Evolutionary conservation across 106 monocot species (phyloP), one percentile per base, ranked within the genome.

Genomic region (Dendrobium chrysotoxum): DNA sequence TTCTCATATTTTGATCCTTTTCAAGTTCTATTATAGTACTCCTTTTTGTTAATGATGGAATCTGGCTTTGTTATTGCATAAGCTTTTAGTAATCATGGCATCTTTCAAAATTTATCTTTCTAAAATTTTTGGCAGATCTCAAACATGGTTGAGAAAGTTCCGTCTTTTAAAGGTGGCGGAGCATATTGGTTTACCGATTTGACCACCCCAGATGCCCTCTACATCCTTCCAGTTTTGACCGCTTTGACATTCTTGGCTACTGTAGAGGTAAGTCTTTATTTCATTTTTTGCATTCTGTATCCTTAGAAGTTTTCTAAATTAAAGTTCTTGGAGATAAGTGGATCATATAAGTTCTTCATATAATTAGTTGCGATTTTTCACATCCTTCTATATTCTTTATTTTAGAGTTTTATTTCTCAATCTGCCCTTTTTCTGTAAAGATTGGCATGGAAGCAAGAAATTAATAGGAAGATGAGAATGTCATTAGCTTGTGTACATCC

Each of bases 71-170:
- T 21, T 42, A 20, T 74, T 74, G 17, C 74, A 74, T 39, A 28
- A 47, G 4, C 44, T n/a, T 50, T 46, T 15, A 47, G 8, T 42
- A 42, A 20, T 44, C 4, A 47, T 13, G 15, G 26, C 3, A 9
- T 44, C 44, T 42, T 42, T 42, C 42, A 42, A 42, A 42, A 50
- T 50, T 50, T 40, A 5, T 5, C 40, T 46, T 25, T 76, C 76
- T 26, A 76, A 35, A 40, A 23, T 72, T 75, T 74, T 53, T 74
- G 87, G 39, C 81, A 98, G 98, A 92, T 98, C 44, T 79, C 86
- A 57, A 98, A 95, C 47, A 95, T 98, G 98, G 92, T 93, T 67
- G 91, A 98, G 78, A 98, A 98, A 84, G 98, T 98, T 75, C 98
- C 98, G 42, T 98, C 98, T 71, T 86, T 98, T 57, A 98, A 95